A percentile compares a stretch with the other conserved stretches of the same genome.
phyloP scores from a whole-genome alignment of 2,329 filamentous ascomycete species.

The Diplodia intermedia region DNA sequence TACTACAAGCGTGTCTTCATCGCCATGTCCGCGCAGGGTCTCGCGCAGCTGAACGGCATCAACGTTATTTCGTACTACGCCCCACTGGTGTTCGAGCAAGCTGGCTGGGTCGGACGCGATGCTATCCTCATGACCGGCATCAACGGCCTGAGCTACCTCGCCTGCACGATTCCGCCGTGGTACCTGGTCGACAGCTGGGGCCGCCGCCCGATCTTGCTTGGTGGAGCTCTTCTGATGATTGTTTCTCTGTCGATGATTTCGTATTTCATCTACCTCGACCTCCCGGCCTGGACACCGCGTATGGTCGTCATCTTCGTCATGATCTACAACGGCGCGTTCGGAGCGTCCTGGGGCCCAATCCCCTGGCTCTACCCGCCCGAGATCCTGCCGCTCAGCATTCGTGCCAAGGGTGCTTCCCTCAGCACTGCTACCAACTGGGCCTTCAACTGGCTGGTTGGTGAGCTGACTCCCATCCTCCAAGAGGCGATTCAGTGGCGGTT shows the following conservation, averaged over 20 bases:
- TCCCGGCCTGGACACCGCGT: constrained; percentile 72
- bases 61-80: constrained; percentile 99
- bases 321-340: constrained; percentile 97
- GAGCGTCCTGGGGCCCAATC: constrained; percentile 96
- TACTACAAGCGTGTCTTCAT: constrained; percentile 95
- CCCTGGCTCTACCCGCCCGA: constrained; percentile 99
- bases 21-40: constrained; percentile 95
- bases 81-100: constrained; percentile 93
- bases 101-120: constrained; percentile 89
- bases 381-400: constrained; percentile 94
- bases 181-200: constrained; percentile 95
- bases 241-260: constrained; percentile 87
- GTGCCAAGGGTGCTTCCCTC: constrained; percentile 94
- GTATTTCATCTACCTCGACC: constrained; percentile 92
- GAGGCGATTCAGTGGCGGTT: constrained; percentile 91
- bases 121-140: constrained; percentile 97
- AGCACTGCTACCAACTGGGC: constrained; percentile 98
- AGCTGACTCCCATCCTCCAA: constrained; percentile 92
- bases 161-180: constrained; percentile 95
- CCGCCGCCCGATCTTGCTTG: constrained; percentile 85
- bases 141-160: constrained; percentile 88
- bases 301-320: constrained; percentile 95
- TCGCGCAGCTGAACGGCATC: constrained; percentile 97
- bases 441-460: constrained; percentile 96
- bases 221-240: constrained; percentile 87